Evolutionary conservation across 2,329 filamentous ascomycete genomes (phyloP), one percentile per base, ranked within the genome.

Genomic region (Penicillium janthinellum): DNA sequence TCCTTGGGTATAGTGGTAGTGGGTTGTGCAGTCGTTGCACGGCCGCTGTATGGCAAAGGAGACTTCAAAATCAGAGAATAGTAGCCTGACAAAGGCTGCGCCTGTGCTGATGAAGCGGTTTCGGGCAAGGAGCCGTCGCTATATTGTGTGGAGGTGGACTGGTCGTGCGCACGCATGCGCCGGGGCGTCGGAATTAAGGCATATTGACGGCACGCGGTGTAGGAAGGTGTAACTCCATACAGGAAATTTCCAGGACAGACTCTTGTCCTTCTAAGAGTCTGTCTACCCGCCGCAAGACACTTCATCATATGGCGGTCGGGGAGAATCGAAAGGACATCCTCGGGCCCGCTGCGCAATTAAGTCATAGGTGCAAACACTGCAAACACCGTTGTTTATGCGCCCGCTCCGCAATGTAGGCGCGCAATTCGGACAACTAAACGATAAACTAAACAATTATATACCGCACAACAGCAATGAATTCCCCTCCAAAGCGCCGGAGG

Each of bases 401-500:
- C 57, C 57, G 57, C 55, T 38, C 52, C 41, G 47, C 61, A 41
- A 17, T 42, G 20, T 53, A 39, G 50, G 51, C 59, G 56, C 59
- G 58, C 39, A 48, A 61, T 84, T 84, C 82, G 39, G 53, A 59
- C 15, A 22, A 58, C 35, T 28, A 17, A 52, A 41, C 37, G 15
- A 20, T 52, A 22, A 41, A 52, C 37, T 52, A 22, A 41, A 52
- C 37, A 41, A 41, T 8, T 10, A 22, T 31, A 37, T 47, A 41
- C 28, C 25, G 3, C 25, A 28, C 25, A 6, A 28, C 64, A 54
- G 66, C 39, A 48, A 69, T 67, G 66, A 78, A 81, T 57, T 85
- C 86, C 28, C 84, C 86, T 49, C 79, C 85, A 5, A 90, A 90
- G 74, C 81, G 86, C 70, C 84, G 86, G 69, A 87, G 86, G 71